Evolutionary conservation across 257 asterid genomes (phyloP).

Genomic region (Striga asiatica): DNA sequence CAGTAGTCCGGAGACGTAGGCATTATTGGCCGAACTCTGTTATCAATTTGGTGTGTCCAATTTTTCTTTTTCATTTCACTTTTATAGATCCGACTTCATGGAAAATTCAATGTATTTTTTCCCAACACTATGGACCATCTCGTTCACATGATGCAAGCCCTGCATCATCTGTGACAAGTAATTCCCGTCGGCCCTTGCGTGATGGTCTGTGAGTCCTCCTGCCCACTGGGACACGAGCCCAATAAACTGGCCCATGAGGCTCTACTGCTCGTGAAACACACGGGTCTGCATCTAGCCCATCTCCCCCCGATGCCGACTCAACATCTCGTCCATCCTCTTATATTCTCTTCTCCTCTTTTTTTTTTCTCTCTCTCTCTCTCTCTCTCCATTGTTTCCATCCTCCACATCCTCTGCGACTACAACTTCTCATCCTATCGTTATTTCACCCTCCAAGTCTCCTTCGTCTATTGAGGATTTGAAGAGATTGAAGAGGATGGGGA

Average conservation of each 20-base stretch:
- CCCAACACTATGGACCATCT: constrained; percentile 80
- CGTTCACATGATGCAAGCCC: too few relatives aligned
- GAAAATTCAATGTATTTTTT: too few relatives aligned
- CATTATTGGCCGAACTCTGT: too few relatives aligned
- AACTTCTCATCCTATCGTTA: constrained; percentile 55
- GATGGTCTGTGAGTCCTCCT: constrained; percentile 70
- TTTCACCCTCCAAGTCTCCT: constrained; percentile 58
- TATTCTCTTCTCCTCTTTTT: too few relatives aligned
- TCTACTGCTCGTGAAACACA: constrained; percentile 81
- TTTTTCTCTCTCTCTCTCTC: constrained; percentile 81
- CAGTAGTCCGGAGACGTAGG: too few relatives aligned
- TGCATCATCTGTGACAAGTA: constrained; percentile 92
- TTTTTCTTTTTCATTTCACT: too few relatives aligned
- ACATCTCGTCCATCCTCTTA: constrained; percentile 64
- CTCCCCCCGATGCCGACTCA: constrained; percentile 70
- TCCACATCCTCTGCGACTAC: constrained; percentile 52
- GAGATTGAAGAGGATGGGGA: too few relatives aligned
- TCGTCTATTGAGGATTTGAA: too few relatives aligned
- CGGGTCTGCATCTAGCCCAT: constrained; percentile 80
- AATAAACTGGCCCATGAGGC: constrained; percentile 66
- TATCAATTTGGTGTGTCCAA: too few relatives aligned
- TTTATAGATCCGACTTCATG: too few relatives aligned
- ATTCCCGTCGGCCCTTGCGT: constrained; percentile 66
- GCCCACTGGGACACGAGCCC: constrained; percentile 91
- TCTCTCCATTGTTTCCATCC: constrained; percentile 60